Evolutionary conservation across 2,329 filamentous ascomycete genomes (phyloP), one percentile per base, ranked within the genome.

Genomic region (Phoma sp.): DNA sequence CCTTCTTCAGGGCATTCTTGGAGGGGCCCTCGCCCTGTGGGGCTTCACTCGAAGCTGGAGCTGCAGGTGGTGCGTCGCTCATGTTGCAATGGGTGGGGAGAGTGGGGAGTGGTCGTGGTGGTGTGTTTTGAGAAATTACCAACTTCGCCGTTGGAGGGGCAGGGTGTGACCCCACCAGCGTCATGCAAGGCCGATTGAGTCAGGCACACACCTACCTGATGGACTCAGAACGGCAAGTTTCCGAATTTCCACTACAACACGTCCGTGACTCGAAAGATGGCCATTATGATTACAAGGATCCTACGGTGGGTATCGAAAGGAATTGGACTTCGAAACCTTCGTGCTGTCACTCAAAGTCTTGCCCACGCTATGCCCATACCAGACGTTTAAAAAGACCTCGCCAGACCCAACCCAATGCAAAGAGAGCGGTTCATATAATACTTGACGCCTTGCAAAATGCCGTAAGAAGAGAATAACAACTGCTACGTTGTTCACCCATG

Each of bases 1-100:
- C 68, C 67, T 77, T 77, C 67, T 77, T 77, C 65, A 77, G 46
- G 35, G 75, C 75, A 45, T 76, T 77, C 63, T 77, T 77, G 43
- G 74, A 76, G 10, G 72, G 74, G 33, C 60, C 50, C 49, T 72
- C 64, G 19, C 57, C 55, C 51, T 65, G 62, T 19, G 57, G 54
- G 38, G 58, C 51, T 35, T 68, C 65, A 40, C 55, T 57, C 22
- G 67, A 54, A 56, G 61, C 63, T 39, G 64, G 55, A 31, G 67
- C 58, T 43, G 65, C 57, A 43, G 71, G 63, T 43, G 67, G 57
- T 47, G 67, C 62, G 60, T 74, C 71, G 57, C 70, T 67, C 72
- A 74, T 74, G 57, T 57, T 62, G 57, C 35, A 51, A 48, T 51
- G 10, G 43, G 22, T 53, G 47, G 43, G 35, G 43, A 36, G 40